Conservation (phyloP, 768 basidiomycete genomes). For the Strobilomyces dryophilus region DNA sequence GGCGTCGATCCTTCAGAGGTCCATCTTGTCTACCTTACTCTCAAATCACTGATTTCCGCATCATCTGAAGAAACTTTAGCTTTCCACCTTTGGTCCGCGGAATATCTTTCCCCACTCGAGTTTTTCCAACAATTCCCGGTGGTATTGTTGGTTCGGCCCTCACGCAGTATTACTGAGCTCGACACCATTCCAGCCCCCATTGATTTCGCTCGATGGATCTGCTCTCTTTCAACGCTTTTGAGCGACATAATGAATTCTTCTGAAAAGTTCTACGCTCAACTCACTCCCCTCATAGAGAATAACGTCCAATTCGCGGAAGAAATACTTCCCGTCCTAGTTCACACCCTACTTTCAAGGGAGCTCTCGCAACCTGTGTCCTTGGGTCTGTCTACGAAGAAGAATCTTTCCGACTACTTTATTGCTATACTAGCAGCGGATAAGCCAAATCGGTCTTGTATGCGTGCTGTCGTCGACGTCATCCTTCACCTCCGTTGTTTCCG, state of each 20-base stretch:
- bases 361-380: constrained; percentile 6
- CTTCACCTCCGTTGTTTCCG: constrained; percentile 75
- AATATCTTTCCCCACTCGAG: constrained; percentile 42
- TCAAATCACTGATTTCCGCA: constrained; percentile 53
- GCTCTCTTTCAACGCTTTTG: constrained; percentile 51
- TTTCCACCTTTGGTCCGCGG: constrained; percentile 33
- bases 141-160: constrained; percentile 28
- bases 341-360: constrained; percentile 50
- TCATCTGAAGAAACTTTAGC: constrained; percentile 28
- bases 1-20: constrained; percentile 45
- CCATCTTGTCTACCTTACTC: constrained; percentile 57
- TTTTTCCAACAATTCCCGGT: constrained; percentile 47
- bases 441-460: constrained; percentile 42
- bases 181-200: constrained; percentile 33
- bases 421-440: constrained; percentile 25
- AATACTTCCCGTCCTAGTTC: constrained; percentile 72
- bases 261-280: constrained; percentile 65
- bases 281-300: constrained; percentile 53
- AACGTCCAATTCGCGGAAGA: constrained; percentile 59
- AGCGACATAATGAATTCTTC: constrained; percentile 50
- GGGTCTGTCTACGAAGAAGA: constrained; percentile 9
- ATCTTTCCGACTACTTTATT: constrained; percentile 23
- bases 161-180: constrained; percentile 36
- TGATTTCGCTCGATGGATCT: constrained; percentile 64
- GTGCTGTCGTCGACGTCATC: constrained; percentile 66